These are phyloP conservation scores for Spathaspora arborariae DNA, from an alignment of 805 yeast species.

Conservation along the genomic window DNA sequence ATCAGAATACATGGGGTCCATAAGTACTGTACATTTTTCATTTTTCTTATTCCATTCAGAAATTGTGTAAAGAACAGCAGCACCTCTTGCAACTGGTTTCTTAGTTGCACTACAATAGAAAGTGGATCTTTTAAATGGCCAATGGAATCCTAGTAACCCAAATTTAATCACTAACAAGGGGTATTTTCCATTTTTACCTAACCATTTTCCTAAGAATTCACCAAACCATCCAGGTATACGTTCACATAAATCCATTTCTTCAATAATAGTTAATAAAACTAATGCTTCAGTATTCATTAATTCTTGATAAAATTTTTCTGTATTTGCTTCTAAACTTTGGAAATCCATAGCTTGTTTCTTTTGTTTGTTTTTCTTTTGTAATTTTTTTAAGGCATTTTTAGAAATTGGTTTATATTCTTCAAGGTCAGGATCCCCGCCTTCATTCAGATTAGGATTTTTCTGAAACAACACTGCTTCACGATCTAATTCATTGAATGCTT, in stretches of 20 bases:
- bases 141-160: slow-evolving; percentile 41
- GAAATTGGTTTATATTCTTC: slow-evolving; percentile 14
- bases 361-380: slow-evolving; percentile 12
- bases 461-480: slow-evolving; percentile 9
- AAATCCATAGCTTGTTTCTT: slow-evolving; percentile 8
- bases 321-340: slow-evolving; percentile 8
- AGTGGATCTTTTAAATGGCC: slow-evolving; percentile 42
- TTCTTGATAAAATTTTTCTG: slow-evolving; percentile 26
- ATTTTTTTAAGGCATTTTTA: slow-evolving; percentile 15
- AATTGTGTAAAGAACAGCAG: slow-evolving; percentile 36
- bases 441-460: neutral
- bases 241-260: slow-evolving; percentile 34
- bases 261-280: slow-evolving; percentile 32
- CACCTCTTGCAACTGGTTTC: slow-evolving; percentile 38
- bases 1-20: slow-evolving; percentile 36
- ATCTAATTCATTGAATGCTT: slow-evolving; percentile 11
- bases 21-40: slow-evolving; percentile 28
- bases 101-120: slow-evolving; percentile 35
- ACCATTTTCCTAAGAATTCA: slow-evolving; percentile 12
- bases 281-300: slow-evolving; percentile 39
- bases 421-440: neutral
- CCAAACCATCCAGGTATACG: slow-evolving; percentile 25
- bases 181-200: slow-evolving; percentile 28
- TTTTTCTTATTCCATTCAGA: slow-evolving; percentile 28
- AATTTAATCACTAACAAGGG: slow-evolving; percentile 33